Evolutionary conservation across 2,329 filamentous ascomycete genomes (phyloP), one percentile per base, ranked within the genome.

Genomic region (Trichoderma sp.): DNA sequence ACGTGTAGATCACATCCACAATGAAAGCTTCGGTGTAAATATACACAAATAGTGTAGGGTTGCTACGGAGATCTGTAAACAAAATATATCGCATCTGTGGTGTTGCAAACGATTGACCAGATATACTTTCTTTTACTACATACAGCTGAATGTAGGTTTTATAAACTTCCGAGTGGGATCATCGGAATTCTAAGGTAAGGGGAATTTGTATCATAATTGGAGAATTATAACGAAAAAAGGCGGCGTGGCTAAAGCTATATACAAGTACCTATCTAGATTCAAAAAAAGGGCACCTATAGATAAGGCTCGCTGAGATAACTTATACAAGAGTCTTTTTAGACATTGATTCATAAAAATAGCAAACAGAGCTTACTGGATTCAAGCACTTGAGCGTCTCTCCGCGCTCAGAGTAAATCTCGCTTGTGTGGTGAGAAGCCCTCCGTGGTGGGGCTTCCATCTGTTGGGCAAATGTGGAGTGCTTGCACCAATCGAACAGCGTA

Each of bases 381-480:
- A 32, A 53, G 39, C 61, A 55, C n/a, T 26, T 32, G 12, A 34
- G 57, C 57, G 26, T 67, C 23, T 17, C 20, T 66, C 28, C 50
- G 23, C 50, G 53, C 61, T 28, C 59, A 34, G 8, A 17, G 53
- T n/a, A 43, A 68, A 68, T 61, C 66, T 68, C 66, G 66, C 57
- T 69, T 69, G 39, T 53, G 67, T 62, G 67, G 39, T 53, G 28
- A 34, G 43, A 69, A 69, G 30, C 67, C 67, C 57, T 62, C 39
- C 26, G 32, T 28, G 36, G 67, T 50, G 67, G 59, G 47, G 68
- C 23, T 3, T 64, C 47, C 23, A 64, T 70, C 59, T 70, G 68
- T 70, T 70, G 68, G 68, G 68, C 57, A 62, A 50, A 43, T 64
- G 68, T 70, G 68, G 68, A 50, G 47, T 7, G 7, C 5, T 11